Evolutionary conservation across 2,329 filamentous ascomycete genomes (phyloP), one percentile per base, ranked within the genome.

Genomic region (Xylaria sp.): DNA sequence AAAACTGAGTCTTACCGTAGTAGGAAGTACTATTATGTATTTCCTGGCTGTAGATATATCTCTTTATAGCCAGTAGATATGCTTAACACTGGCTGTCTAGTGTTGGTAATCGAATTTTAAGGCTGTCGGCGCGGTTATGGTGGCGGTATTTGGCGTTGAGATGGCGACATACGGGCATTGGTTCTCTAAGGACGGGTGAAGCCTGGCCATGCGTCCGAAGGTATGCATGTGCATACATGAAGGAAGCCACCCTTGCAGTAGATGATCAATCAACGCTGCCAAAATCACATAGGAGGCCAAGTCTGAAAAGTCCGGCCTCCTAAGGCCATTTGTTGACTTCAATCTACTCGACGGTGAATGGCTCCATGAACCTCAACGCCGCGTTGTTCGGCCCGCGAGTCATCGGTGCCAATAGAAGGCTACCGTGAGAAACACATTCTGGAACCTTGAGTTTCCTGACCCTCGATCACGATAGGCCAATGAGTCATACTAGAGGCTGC

Each of bases 401-500:
- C 13, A 33, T n/a, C 31, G 15, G 6, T n/a, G 15, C 46, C 6
- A 17, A 28, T 7, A 49, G 13, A 28, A 49, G 13, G 11, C 51
- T 3, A 23, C 36, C 13, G 9, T 5, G 6, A 36, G 3, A 33
- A 36, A 31, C 10, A n/a, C n/a, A 11, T 20, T 9, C 31, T 5
- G 28, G 5, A 53, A 53, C 20, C 51, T 38, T 23, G 1, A 6
- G 13, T 38, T 38, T 23, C 15, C 11, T 17, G 23, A 20, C 15
- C 31, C 36, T n/a, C 40, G 36, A 31, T 23, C 20, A 26, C 20
- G 5, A 28, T 42, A n/a, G 20, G 28, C 13, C 31, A 4, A 3
- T 40, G 61, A 63, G 61, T 63, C 61, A 63, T 57, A 42, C 36
- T 17, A 20, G 38, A 13, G 10, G 23, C n/a, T 7, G 49, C 26